These are phyloP conservation scores for Clitoria ternatea DNA, from an alignment of 306 rosid species.

Conservation along the genomic window DNA sequence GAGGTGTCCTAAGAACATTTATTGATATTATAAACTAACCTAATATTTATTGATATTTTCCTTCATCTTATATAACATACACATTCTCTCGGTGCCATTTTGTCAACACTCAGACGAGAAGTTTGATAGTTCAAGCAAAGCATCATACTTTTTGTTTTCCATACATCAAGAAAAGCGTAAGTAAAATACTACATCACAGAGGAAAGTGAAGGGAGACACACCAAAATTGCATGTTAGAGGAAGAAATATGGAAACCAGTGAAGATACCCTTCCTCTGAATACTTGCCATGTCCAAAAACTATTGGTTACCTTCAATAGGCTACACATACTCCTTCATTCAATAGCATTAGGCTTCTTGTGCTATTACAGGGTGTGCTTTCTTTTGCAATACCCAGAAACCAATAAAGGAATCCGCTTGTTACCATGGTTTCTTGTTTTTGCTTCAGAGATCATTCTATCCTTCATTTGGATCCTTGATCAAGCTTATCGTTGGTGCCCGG, in stretches of 20 bases:
- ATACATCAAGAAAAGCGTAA: too few species aligned
- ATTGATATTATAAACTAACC: too few species aligned
- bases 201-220: too few species aligned
- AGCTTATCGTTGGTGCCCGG: slow-evolving; percentile 51
- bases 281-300: slow-evolving; percentile 42
- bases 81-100: not conserved
- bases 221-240: not conserved
- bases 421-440: slow-evolving; percentile 49
- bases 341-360: slow-evolving; percentile 44
- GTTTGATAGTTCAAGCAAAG: not conserved
- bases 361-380: slow-evolving; percentile 41
- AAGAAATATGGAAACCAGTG: slow-evolving; percentile 36
- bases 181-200: too few species aligned
- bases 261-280: slow-evolving; percentile 32
- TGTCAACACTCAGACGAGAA: not conserved
- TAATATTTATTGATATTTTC: too few species aligned
- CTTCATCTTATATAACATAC: too few species aligned
- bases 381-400: slow-evolving; percentile 28
- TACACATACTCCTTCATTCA: slow-evolving; percentile 48
- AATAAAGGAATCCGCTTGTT: slow-evolving; percentile 24
- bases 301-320: slow-evolving; percentile 35
- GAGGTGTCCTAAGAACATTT: too few species aligned
- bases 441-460: slow-evolving; percentile 58
- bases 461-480: slow-evolving; percentile 62
- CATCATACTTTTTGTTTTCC: too few species aligned